Evolutionary conservation across 2,329 filamentous ascomycete species (phyloP).

Genomic region (Coleophoma crateriformis): DNA sequence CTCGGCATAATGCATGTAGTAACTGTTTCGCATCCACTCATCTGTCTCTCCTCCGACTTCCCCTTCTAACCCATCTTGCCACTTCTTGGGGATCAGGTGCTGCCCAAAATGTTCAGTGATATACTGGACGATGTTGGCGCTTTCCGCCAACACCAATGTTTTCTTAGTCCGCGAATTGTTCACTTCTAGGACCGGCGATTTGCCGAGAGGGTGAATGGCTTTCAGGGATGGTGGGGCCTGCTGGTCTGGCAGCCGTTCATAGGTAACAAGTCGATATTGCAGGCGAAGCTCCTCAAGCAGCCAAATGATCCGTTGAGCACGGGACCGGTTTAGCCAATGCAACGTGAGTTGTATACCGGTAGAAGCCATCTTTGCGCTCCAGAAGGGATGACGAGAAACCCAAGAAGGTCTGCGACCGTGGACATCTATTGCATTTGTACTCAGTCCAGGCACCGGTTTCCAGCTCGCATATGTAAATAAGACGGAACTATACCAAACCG

Average conservation of each 20-base stretch:
- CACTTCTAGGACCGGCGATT: constrained; percentile 71
- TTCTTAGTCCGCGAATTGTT: constrained; percentile 22
- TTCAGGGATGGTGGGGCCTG: constrained; percentile 67
- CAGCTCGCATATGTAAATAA: no score
- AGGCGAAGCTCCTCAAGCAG: constrained; percentile 63
- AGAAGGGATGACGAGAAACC: no score
- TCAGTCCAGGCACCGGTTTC: no score
- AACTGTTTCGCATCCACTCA: constrained; percentile 50
- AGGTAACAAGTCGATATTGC: constrained; percentile 70
- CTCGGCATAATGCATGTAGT: constrained; percentile 75
- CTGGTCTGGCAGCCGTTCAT: constrained; percentile 56
- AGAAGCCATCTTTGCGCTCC: neutral
- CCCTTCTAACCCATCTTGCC: constrained; percentile 48
- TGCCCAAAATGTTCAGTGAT: constrained; percentile 57
- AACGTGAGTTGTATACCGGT: neutral
- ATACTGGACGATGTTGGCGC: constrained; percentile 73
- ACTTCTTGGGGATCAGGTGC: constrained; percentile 43
- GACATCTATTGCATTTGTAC: no score
- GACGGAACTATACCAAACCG: no score
- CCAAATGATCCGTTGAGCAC: constrained; percentile 60
- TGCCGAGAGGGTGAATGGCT: constrained; percentile 75
- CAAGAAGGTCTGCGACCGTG: no score
- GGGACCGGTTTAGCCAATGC: constrained; percentile 57
- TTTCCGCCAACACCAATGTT: constrained; percentile 67
- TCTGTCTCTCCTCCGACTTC: constrained; percentile 51